phyloP scores from a whole-genome alignment of 768 basidiomycete genomes.

The Terana coerulea region DNA sequence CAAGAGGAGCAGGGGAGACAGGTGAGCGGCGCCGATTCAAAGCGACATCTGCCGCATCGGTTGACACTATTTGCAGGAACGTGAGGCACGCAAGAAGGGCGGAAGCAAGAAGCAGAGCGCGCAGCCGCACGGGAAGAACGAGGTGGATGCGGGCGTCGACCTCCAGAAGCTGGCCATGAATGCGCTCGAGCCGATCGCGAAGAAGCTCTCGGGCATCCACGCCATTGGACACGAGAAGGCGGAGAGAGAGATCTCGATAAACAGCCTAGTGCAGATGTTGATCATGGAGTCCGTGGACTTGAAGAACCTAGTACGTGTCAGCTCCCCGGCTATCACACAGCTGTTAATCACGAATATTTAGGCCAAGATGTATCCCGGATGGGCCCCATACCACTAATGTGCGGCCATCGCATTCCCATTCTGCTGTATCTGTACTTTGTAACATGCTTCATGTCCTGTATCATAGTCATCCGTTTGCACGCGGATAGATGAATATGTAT shows the following conservation, averaged over 20 bases:
- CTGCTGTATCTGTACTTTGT: background rate
- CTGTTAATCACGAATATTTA: too few species aligned
- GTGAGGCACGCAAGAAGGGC: conserved; percentile 4
- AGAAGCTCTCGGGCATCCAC: conserved; percentile 77
- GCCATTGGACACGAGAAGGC: conserved; percentile 43
- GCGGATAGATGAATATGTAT: background rate
- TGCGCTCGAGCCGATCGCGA: conserved; percentile 76
- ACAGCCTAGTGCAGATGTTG: conserved; percentile 85
- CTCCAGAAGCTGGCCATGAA: conserved; percentile 66
- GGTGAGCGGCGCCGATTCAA: too few species aligned
- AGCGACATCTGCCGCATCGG: background rate
- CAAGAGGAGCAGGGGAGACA: conserved; percentile 74
- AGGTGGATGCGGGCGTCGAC: conserved; percentile 35
- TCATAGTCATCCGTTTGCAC: background rate
- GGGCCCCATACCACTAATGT: conserved; percentile 79
- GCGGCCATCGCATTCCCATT: background rate
- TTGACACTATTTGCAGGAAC: conserved; percentile 15
- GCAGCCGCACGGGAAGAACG: too few species aligned
- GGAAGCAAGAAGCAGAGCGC: too few species aligned
- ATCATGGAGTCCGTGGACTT: conserved; percentile 84
- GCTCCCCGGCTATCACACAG: too few species aligned
- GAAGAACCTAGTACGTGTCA: conserved; percentile 63
- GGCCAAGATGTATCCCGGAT: conserved; percentile 90
- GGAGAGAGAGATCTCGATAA: conserved; percentile 59
- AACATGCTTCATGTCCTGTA: background rate